Conservation (phyloP, 2,329 filamentous ascomycete species). For the Parastagonospora nodorum region DNA sequence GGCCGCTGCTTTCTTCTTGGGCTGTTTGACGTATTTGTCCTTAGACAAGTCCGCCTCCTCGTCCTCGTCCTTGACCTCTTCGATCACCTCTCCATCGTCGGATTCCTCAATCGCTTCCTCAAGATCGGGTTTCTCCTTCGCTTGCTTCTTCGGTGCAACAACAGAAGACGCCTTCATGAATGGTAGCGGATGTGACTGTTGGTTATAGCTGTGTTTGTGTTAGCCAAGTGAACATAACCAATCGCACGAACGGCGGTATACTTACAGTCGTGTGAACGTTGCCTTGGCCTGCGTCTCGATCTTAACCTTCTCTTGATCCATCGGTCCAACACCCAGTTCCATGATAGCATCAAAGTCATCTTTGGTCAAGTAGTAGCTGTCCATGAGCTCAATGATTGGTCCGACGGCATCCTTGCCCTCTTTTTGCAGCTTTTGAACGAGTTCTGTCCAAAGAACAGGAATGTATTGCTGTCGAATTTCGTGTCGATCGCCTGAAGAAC, state of each 20-base stretch:
- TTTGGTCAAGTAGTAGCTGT: conserved; percentile 91
- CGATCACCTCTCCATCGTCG: conserved; percentile 63
- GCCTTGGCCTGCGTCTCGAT: conserved; percentile 87
- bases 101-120: conserved; percentile 96
- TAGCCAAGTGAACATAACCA: conserved; percentile 5
- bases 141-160: conserved; percentile 70
- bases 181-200: conserved; percentile 82
- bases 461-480: conserved; percentile 95
- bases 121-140: conserved; percentile 83
- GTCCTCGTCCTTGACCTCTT: conserved; percentile 63
- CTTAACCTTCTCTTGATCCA: conserved; percentile 74
- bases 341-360: conserved; percentile 94
- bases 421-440: conserved; percentile 73
- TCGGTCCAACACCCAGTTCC: conserved; percentile 86
- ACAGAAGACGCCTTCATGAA: conserved; percentile 93
- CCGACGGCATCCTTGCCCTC: conserved; percentile 83
- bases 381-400: conserved; percentile 92
- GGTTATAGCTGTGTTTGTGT: conserved; percentile 73
- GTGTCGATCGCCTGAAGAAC: conserved; percentile 86
- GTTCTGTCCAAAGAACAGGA: conserved; percentile 81
- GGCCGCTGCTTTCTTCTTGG: conserved; percentile 71
- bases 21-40: conserved; percentile 94
- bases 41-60: conserved; percentile 85
- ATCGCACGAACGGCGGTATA: conserved; percentile 27
- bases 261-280: conserved; percentile 85